phyloP scores from a whole-genome alignment of 352 stramenopile genomes.

The Phytophthora pistaciae region DNA sequence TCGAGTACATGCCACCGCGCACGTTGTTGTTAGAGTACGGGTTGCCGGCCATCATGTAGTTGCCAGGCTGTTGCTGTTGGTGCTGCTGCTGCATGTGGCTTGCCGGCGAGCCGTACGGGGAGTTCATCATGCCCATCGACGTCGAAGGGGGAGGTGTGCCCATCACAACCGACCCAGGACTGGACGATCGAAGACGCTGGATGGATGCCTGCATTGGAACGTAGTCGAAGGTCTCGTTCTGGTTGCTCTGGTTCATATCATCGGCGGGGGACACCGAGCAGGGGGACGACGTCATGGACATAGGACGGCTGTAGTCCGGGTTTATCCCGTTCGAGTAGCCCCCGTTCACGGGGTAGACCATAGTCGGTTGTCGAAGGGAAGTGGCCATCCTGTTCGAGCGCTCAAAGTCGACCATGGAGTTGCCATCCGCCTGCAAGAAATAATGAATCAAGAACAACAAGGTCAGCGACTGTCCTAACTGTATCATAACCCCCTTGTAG shows the following conservation, averaged over 20 bases:
- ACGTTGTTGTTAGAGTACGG: constrained; percentile 33
- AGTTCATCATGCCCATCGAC: constrained; percentile 49
- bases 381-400: constrained; percentile 53
- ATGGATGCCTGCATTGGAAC: constrained; percentile 49
- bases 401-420: constrained; percentile 57
- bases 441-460: constrained; percentile 1
- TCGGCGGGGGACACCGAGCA: constrained; percentile 29
- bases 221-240: constrained; percentile 59
- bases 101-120: constrained; percentile 42
- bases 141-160: constrained; percentile 38
- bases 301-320: constrained; percentile 35
- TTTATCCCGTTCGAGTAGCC: constrained; percentile 45
- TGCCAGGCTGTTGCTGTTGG: constrained; percentile 32
- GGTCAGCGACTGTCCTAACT: constrained; percentile 6
- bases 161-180: constrained; percentile 36
- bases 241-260: constrained; percentile 43
- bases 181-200: constrained; percentile 39
- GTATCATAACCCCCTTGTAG: background rate
- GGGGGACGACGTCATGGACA: constrained; percentile 45
- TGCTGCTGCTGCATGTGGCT: constrained; percentile 43
- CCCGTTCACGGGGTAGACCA: constrained; percentile 37
- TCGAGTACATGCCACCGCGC: constrained; percentile 38
- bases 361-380: constrained; percentile 50
- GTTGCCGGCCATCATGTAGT: constrained; percentile 45
- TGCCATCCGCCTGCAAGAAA: constrained; percentile 34